Conservation (phyloP, 176 grass and related monocot genomes). For the Pontederia crassipes region DNA sequence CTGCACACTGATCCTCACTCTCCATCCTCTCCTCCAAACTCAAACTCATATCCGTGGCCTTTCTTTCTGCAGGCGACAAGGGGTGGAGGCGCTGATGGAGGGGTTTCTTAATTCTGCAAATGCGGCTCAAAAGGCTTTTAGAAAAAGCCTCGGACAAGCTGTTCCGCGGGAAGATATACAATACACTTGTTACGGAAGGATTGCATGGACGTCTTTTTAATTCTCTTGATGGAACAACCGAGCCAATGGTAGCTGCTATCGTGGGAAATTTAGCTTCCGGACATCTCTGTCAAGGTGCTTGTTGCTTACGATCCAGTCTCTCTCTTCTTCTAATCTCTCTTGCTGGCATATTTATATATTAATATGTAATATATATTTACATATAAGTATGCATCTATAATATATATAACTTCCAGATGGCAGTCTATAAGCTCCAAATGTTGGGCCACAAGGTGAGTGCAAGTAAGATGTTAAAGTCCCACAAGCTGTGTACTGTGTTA, state of each 20-base stretch:
- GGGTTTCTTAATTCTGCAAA: not conserved
- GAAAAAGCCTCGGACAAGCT: not conserved
- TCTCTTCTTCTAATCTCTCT: not conserved
- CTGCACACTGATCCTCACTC: slow-evolving; percentile 33
- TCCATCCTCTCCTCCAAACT: slow-evolving; percentile 26
- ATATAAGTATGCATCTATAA: too few relatives aligned
- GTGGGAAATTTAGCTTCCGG: slow-evolving; percentile 13
- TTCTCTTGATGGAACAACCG: slow-evolving; percentile 21
- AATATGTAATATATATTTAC: too few relatives aligned
- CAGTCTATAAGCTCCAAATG: too few relatives aligned
- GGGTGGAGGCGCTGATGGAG: not conserved
- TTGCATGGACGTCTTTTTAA: slow-evolving; percentile 24
- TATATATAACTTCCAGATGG: not conserved
- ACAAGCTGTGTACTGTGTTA: too few relatives aligned
- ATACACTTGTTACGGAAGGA: slow-evolving; percentile 7
- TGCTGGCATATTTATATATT: too few relatives aligned
- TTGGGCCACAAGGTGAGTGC: too few relatives aligned
- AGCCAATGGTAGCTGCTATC: slow-evolving; percentile 36
- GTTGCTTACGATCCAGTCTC: not conserved
- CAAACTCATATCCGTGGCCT: not conserved
- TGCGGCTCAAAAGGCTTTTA: not conserved
- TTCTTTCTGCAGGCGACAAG: not conserved
- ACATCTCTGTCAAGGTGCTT: not conserved
- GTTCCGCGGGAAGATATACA: not conserved
- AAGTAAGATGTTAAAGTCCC: too few relatives aligned